Evolutionary conservation across 495 filamentous ascomycete species (phyloP).

Genomic region (Xylaria intraflava): DNA sequence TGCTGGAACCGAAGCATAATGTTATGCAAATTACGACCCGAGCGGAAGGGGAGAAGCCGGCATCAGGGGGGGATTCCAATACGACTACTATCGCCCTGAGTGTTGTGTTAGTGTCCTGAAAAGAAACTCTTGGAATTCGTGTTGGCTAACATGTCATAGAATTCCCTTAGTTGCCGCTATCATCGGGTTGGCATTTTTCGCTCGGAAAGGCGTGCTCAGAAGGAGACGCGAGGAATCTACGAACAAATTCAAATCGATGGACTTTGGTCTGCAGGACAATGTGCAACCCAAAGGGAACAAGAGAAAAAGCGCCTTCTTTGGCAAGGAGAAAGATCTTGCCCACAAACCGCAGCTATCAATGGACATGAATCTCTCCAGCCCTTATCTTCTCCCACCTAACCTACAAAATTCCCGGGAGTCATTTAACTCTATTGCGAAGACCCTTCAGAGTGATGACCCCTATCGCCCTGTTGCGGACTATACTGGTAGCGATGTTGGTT

Average conservation of each 20-base stretch:
- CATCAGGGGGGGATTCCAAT: slow-evolving; percentile 32
- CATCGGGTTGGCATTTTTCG: slow-evolving; percentile 64
- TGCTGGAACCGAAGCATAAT: slow-evolving; percentile 9
- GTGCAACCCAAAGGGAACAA: slow-evolving; percentile 30
- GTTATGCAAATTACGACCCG: slow-evolving; percentile 17
- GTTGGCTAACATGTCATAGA: slow-evolving; percentile 43
- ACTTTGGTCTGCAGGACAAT: slow-evolving; percentile 72
- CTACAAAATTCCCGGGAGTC: slow-evolving; percentile 77
- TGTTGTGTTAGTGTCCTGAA: slow-evolving; percentile 61
- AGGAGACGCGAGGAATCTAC: slow-evolving; percentile 71
- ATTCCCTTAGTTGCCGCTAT: slow-evolving; percentile 68
- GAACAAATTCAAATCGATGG: slow-evolving; percentile 86
- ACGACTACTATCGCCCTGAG: slow-evolving; percentile 71
- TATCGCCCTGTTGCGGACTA: slow-evolving; percentile 68
- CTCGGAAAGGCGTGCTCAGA: slow-evolving; percentile 67
- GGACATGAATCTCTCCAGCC: slow-evolving; percentile 72
- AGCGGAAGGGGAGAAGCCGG: slow-evolving; percentile 48
- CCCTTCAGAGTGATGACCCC: slow-evolving; percentile 67
- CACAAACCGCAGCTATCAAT: slow-evolving; percentile 70
- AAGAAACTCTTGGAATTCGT: background rate
- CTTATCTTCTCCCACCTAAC: slow-evolving; percentile 83
- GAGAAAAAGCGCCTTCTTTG: slow-evolving; percentile 39
- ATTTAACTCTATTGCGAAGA: slow-evolving; percentile 72
- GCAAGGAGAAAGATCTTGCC: slow-evolving; percentile 42
- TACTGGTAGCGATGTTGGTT: slow-evolving; percentile 50